Evolutionary conservation across 2,329 filamentous ascomycete species (phyloP).

Genomic region (Parastagonospora nodorum): DNA sequence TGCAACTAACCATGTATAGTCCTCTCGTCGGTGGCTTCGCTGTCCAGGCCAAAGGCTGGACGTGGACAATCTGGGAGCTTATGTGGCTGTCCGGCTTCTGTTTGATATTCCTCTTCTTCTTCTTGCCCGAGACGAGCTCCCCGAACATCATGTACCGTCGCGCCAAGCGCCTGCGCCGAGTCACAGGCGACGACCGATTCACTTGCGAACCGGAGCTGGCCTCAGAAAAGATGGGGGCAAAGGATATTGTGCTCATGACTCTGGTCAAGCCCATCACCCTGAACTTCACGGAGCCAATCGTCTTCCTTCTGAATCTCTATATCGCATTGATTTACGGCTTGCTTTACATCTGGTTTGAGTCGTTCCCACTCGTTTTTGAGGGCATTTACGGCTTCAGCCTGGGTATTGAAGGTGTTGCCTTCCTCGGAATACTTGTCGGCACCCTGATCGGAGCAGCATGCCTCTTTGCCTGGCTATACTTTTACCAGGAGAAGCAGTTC

Average conservation of each 20-base stretch:
- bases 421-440: slow-evolving; percentile 24
- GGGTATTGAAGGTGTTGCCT: slow-evolving; percentile 21
- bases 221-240: slow-evolving; percentile 42
- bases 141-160: slow-evolving; percentile 51
- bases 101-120: slow-evolving; percentile 48
- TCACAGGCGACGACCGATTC: slow-evolving; percentile 47
- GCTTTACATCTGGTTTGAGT: slow-evolving; percentile 35
- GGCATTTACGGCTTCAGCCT: slow-evolving; percentile 27
- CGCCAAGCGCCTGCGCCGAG: slow-evolving; percentile 46
- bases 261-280: slow-evolving; percentile 53
- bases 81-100: slow-evolving; percentile 50
- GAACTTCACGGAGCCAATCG: slow-evolving; percentile 50
- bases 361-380: slow-evolving; percentile 28
- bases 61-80: slow-evolving; percentile 51
- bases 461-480: slow-evolving; percentile 46
- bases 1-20: slow-evolving; percentile 7
- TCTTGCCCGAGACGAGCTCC: slow-evolving; percentile 49
- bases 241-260: slow-evolving; percentile 45
- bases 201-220: slow-evolving; percentile 49
- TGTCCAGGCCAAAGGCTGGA: slow-evolving; percentile 43
- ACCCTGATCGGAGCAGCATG: slow-evolving; percentile 36
- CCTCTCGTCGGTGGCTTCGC: slow-evolving; percentile 52
- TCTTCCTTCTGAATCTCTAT: slow-evolving; percentile 52
- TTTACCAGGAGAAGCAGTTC: slow-evolving; percentile 36
- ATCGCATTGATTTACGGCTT: slow-evolving; percentile 51